Evolutionary conservation across 257 asterid genomes (phyloP).

Genomic region (Petunia secreta): DNA sequence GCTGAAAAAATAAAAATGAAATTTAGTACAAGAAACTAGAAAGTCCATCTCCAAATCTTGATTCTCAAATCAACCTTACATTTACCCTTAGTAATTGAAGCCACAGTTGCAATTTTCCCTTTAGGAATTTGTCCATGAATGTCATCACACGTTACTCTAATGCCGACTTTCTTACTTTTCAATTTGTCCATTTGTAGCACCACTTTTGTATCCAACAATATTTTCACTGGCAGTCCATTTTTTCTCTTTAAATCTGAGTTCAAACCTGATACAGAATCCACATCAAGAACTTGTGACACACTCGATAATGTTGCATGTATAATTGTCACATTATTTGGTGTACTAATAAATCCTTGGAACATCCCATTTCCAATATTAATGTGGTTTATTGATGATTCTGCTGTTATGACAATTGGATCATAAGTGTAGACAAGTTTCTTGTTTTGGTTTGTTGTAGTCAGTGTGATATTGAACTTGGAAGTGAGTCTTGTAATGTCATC

Average conservation of each 20-base stretch:
- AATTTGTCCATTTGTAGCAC: conserved; percentile 66
- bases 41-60: conserved; percentile 87
- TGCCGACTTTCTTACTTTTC: conserved; percentile 71
- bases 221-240: conserved; percentile 59
- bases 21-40: conserved; percentile 34
- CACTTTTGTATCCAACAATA: conserved; percentile 69
- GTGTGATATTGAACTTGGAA: conserved; percentile 59
- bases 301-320: conserved; percentile 50
- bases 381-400: conserved; percentile 28
- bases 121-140: conserved; percentile 68
- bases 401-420: conserved; percentile 53
- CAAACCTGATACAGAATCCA: conserved; percentile 50
- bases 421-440: conserved; percentile 51
- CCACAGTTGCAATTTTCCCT: conserved; percentile 58
- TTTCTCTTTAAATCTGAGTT: conserved; percentile 64
- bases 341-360: conserved; percentile 50
- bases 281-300: conserved; percentile 51
- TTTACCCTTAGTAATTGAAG: conserved; percentile 51
- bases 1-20: background rate
- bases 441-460: conserved; percentile 68
- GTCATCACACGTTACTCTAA: conserved; percentile 69
- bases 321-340: conserved; percentile 43
- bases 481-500: conserved; percentile 69
- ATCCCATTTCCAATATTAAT: conserved; percentile 54
- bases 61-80: conserved; percentile 85